Percentiles rank a stretch among this genome's conserved stretches.
Conservation (phyloP, 306 rosid genomes). For the Begonia loranthoides region DNA sequence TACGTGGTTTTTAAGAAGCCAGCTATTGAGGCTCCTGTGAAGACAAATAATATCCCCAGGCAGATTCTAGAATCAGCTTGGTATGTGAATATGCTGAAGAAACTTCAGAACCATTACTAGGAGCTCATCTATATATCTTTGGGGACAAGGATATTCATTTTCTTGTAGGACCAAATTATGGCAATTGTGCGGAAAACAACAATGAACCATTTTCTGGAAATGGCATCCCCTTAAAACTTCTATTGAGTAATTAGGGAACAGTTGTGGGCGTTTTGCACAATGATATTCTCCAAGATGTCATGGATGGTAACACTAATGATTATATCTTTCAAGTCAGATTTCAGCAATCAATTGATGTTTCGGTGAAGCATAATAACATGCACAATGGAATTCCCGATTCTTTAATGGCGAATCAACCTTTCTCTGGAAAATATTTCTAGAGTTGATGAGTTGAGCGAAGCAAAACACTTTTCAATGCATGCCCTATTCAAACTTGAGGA, state of each 20-base stretch:
- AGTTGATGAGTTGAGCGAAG: constrained; percentile 24
- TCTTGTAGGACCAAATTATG: constrained; percentile 37
- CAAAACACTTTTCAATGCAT: constrained; percentile 27
- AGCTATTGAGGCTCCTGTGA: no score
- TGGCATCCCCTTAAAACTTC: constrained; percentile 31
- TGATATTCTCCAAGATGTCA: constrained; percentile 32
- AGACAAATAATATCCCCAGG: no score
- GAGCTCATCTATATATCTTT: no score
- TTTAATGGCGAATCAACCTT: constrained; percentile 24
- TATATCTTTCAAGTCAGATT: constrained; percentile 28
- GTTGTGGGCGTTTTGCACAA: constrained; percentile 25
- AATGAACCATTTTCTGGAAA: constrained; percentile 30
- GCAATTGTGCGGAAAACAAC: constrained; percentile 21
- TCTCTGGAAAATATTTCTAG: constrained; percentile 22
- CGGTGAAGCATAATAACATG: constrained; percentile 17
- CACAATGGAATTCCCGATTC: constrained; percentile 32
- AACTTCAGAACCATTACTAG: no score
- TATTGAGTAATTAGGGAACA: constrained; percentile 23
- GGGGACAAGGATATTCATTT: constrained; percentile 49
- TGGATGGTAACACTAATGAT: constrained; percentile 21
- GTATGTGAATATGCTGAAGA: no score
- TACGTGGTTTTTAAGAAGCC: no score
- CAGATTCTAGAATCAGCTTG: no score
- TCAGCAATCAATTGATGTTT: constrained; percentile 31
- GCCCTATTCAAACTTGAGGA: constrained; percentile 28